phyloP scores from a whole-genome alignment of 2,329 filamentous ascomycete genomes.

The Aspergillus sp. region DNA sequence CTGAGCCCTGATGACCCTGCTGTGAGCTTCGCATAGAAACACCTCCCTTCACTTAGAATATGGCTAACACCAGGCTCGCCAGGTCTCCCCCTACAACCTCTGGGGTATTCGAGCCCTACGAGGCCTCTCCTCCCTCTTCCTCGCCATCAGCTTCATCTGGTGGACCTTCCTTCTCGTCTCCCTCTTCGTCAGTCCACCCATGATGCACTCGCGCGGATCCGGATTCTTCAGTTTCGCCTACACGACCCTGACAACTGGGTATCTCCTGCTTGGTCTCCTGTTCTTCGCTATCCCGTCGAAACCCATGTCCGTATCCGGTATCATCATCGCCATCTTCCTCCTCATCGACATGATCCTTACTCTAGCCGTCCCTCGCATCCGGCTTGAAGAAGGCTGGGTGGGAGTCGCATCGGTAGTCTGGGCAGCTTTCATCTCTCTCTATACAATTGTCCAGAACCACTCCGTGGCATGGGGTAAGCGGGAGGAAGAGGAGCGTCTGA shows the following conservation, averaged over 20 bases:
- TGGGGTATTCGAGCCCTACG: constrained; percentile 84
- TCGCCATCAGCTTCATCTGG: constrained; percentile 80
- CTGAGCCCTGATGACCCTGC: constrained; percentile 79
- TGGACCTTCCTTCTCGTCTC: constrained; percentile 89
- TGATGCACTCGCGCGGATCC: constrained; percentile 83
- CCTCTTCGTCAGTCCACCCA: constrained; percentile 85
- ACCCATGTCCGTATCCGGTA: constrained; percentile 71
- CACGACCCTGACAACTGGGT: constrained; percentile 73
- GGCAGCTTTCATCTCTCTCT: constrained; percentile 77
- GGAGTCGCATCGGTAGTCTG: constrained; percentile 84
- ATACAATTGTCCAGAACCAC: constrained; percentile 76
- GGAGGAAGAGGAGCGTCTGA: constrained; percentile 90
- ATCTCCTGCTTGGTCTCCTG: constrained; percentile 73
- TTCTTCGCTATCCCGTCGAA: constrained; percentile 88
- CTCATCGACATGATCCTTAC: constrained; percentile 78
- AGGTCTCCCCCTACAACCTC: constrained; percentile 87
- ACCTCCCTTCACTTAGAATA: neutral
- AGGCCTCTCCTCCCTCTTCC: constrained; percentile 74
- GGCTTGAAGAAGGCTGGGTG: constrained; percentile 85
- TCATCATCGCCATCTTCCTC: constrained; percentile 67
- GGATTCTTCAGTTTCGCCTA: constrained; percentile 89
- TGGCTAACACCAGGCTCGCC: neutral
- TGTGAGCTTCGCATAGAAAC: constrained; percentile 51
- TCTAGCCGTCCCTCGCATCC: constrained; percentile 69
- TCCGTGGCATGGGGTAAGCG: constrained; percentile 88